These are phyloP conservation scores for Spirogloea muscicola DNA, from an alignment of 139 green algal species.

Conservation along the genomic window DNA sequence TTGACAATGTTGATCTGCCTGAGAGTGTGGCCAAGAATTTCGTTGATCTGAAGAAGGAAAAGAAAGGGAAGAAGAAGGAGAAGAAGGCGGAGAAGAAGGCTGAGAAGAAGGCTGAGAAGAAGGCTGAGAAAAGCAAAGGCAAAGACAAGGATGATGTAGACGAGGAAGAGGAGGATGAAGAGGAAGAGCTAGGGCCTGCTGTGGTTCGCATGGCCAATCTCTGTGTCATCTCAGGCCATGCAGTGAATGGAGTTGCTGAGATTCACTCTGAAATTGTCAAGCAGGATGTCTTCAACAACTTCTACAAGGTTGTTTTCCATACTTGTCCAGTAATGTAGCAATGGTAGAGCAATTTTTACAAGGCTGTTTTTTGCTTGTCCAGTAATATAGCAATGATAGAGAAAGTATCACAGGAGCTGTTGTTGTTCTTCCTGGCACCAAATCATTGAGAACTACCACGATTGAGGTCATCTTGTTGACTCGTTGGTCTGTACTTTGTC, in stretches of 20 bases:
- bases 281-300: conserved; percentile 83
- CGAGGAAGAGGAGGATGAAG: conserved; percentile 21
- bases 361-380: too few species aligned
- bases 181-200: conserved; percentile 8
- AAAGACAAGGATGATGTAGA: conserved; percentile 20
- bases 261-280: conserved; percentile 97
- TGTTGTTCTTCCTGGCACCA: too few species aligned
- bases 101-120: too few species aligned
- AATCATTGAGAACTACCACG: too few species aligned
- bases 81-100: conserved; percentile 13
- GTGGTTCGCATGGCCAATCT: conserved; percentile 91
- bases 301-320: conserved; percentile 70
- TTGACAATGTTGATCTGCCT: conserved; percentile 26
- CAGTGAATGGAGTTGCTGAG: conserved; percentile 86
- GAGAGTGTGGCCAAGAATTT: conserved; percentile 3
- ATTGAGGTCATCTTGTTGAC: too few species aligned
- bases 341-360: too few species aligned
- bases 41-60: conserved; percentile 27
- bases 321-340: too few species aligned
- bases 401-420: too few species aligned
- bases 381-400: too few species aligned
- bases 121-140: too few species aligned
- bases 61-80: conserved; percentile 48
- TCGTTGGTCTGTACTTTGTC: too few species aligned
- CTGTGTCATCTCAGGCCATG: conserved; percentile 76